Evolutionary conservation across 805 yeast genomes (phyloP), one percentile per base, ranked within the genome.

Genomic region (Ogataea pilisensis): DNA sequence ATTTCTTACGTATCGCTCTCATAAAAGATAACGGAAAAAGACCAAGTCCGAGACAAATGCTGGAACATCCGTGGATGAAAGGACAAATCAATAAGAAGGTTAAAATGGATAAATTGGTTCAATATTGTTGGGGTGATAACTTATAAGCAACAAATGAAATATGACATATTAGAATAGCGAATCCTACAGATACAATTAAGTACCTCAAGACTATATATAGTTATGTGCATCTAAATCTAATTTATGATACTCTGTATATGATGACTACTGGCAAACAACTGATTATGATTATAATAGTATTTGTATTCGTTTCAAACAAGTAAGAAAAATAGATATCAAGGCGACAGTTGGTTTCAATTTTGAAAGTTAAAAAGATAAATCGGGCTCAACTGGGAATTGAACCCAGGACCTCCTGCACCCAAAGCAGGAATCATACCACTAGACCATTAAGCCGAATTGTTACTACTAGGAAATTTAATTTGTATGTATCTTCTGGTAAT

Each of bases 31-130:
- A 87, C 31, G 73, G 69, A 24, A 82, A 82, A 47, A 69, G 99
- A 42, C 96, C 98, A 9, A 79, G 90, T 37, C 99, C 99, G 8
- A 72, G 93, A 52, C 96, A 93, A 59, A 85, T 93, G 91, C 70
- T 93, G 35, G 73, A 70, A 38, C 99, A 93, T 67, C 97, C 97
- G 2, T 93, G 99, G 99, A 70, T 88, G 41, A 64, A 76, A 14
- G 87, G 89, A 2, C 95, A 86, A 65, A 76, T 76, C 65, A 72
- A 66, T 48, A 79, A 81, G 57, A 70, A 66, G 37, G 95, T 91
- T 13, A 76, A 80, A 50, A 91, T 93, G 98, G 95, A 78, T 48
- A 82, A 79, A 61, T 85, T 93, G 61, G 86, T 93, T 16, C 66
- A 68, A 44, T 78, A 79, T 48, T 80, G 89, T 42, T 85, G 95